Evolutionary conservation across 1,139 yeast species (phyloP), one percentile per base, ranked within the genome.

Genomic region (Lodderomyces metapsilosis): DNA sequence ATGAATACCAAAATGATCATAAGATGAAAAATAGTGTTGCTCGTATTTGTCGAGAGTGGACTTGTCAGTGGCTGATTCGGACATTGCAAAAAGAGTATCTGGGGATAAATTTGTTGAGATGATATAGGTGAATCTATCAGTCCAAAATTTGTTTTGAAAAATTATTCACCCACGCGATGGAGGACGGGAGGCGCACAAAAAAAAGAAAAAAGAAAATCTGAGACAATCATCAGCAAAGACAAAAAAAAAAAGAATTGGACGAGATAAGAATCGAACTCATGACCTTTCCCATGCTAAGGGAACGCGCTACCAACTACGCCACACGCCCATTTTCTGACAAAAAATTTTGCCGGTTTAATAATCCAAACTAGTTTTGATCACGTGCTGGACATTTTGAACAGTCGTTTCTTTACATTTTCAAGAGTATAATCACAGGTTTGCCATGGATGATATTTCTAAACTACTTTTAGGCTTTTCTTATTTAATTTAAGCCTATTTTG

Each of bases 1-100:
- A 61, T 94, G 99, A 58, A 94, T 94, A 43, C 97, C 97, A 58
- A 88, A 91, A 62, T 92, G 98, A 62, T 92, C 98, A 57, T 92
- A 92, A 3, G 98, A 91, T 39, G 85, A 79, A 70, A 92, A 92
- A 69, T 92, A 92, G 62, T 91, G 98, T 65, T 88, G 92, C 59
- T 89, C 97, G 36, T 81, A 71, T 58, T 78, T 76, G 31, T 85
- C 76, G 54, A 84, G 68, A 37, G 64, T 44, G 41, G 69, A 48
- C 54, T 76, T 76, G 54, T 78, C 81, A n/a, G 82, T 78, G 38
- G 82, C 82, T 42, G 71, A 66, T 33, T 46, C 46, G 16, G 49
- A 36, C 52, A 49, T 47, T 20, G 21, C 13, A 27, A 7, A 10
- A 10, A 7, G 16, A 16, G 24, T 25, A 6, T n/a, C n/a, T n/a